These are phyloP conservation scores for Arachnopeziza araneosa DNA, from an alignment of 2,329 filamentous ascomycete species.

Conservation along the genomic window DNA sequence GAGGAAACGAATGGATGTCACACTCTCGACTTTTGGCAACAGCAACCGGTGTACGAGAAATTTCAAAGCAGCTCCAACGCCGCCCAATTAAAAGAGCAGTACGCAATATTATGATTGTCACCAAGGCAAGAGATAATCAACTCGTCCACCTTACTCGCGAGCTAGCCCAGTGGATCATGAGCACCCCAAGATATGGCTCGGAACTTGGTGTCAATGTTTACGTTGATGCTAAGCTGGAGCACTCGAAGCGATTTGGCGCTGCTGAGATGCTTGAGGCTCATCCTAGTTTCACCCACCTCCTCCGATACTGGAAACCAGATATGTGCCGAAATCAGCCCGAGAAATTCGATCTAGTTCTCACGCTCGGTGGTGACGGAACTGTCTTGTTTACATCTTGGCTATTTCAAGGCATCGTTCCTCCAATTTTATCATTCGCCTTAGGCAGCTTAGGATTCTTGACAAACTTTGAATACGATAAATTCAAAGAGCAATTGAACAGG, in stretches of 20 bases:
- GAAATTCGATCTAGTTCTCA: constrained; percentile 90
- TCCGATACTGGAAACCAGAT: constrained; percentile 94
- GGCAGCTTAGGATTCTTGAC: constrained; percentile 86
- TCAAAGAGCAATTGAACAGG: constrained; percentile 78
- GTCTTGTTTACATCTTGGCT: constrained; percentile 87
- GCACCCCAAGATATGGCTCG: constrained; percentile 82
- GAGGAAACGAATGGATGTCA: constrained; percentile 81
- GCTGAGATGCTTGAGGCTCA: constrained; percentile 67
- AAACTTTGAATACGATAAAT: constrained; percentile 80
- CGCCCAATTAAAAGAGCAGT: constrained; percentile 89
- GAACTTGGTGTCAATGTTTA: constrained; percentile 94
- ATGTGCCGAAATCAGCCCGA: constrained; percentile 92
- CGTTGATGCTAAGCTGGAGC: constrained; percentile 90
- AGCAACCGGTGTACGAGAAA: constrained; percentile 88
- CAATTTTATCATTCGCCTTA: constrained; percentile 77
- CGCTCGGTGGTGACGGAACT: constrained; percentile 80
- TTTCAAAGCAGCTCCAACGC: constrained; percentile 90
- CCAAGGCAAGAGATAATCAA: constrained; percentile 92
- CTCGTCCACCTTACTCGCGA: constrained; percentile 86
- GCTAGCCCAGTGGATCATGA: constrained; percentile 79
- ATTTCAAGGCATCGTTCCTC: constrained; percentile 84
- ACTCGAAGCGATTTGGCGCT: constrained; percentile 82
- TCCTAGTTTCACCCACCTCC: constrained; percentile 71
- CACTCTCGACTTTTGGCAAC: constrained; percentile 94
- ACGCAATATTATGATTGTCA: constrained; percentile 95